Evolutionary conservation across 495 filamentous ascomycete genomes (phyloP).

Genomic region (Lophiotrema nucula): DNA sequence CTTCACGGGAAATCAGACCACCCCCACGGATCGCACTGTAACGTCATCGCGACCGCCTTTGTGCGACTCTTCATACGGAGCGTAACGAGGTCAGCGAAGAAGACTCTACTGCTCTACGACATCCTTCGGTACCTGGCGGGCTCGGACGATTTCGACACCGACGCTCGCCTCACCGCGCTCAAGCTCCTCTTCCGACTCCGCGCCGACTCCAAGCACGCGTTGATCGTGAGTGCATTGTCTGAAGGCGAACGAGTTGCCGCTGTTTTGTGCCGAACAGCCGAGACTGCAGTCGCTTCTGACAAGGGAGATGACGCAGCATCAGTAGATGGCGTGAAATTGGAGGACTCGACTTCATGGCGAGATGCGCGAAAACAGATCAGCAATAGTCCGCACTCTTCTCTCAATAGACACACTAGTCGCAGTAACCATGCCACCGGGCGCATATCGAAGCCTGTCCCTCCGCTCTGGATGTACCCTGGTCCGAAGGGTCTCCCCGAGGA

Average conservation of each 20-base stretch:
- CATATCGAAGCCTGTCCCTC: constrained; percentile 47
- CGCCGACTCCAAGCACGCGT: constrained; percentile 70
- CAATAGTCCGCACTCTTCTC: constrained; percentile 32
- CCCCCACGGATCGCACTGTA: constrained; percentile 18
- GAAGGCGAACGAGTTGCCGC: constrained; percentile 72
- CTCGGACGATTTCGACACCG: constrained; percentile 53
- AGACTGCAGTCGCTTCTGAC: constrained; percentile 36
- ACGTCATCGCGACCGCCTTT: constrained; percentile 30
- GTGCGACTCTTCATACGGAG: constrained; percentile 54
- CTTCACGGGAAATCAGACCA: not conserved
- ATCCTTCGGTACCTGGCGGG: constrained; percentile 60
- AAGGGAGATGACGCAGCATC: constrained; percentile 25
- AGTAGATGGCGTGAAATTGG: constrained; percentile 20
- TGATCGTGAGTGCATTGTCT: constrained; percentile 63
- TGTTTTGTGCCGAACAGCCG: constrained; percentile 65
- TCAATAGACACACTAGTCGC: constrained; percentile 41
- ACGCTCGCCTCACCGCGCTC: constrained; percentile 75
- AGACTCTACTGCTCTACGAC: constrained; percentile 53
- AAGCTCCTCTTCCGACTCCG: constrained; percentile 82
- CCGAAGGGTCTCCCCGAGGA: constrained; percentile 52
- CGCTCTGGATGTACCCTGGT: constrained; percentile 56
- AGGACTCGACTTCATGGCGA: constrained; percentile 29
- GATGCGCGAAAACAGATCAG: constrained; percentile 32
- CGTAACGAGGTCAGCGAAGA: constrained; percentile 54
- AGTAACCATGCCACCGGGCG: constrained; percentile 27